Evolutionary conservation across 2,329 filamentous ascomycete species (phyloP), one percentile per base, ranked within the genome.

Genomic region (Calycina marina): DNA sequence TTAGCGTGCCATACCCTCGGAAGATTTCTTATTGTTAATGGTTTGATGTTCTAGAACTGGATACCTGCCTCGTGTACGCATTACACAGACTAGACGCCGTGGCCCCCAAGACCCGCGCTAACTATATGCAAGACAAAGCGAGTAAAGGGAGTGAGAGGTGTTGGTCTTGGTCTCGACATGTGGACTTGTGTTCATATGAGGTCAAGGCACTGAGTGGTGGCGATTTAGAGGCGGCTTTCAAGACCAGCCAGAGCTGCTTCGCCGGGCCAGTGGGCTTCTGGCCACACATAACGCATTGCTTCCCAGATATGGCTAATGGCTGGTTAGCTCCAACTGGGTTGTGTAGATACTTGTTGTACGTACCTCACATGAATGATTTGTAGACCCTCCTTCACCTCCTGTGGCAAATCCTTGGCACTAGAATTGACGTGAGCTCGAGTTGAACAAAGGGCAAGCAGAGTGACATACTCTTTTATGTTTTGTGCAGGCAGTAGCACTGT

Each of bases 351-450:
- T 25, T 25, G 17, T 4, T 6, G 5, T 9, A 24, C 76, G 60
- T 73, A 86, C 80, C 72, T 74, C 42, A 98, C 85, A 56, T 85
- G 81, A 41, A 93, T 69, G 51, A 98, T 94, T 52, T 88, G 72
- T 39, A 98, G 56, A 0, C 84, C 86, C 47, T 81, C 69, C 54
- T 76, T 79, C 30, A 98, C 90, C 60, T 98, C 90, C 41, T 78
- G 67, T 0, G 90, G 90, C 34, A 96, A 63, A 57, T 96, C 88
- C 56, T 80, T 81, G 37, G 81, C 78, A 53, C 50, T 52, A 25
- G 5, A 30, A 13, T 17, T 11, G 17, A 29, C 16, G 38, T 49
- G 34, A 49, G 40, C 29, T 26, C 17, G 24, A 25, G 13, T 12
- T 6, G 15, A 34, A 24, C 31, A 16, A 4, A 12, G 6, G 25